Evolutionary conservation across 2,329 filamentous ascomycete genomes (phyloP), one percentile per base, ranked within the genome.

Genomic region (Aspergillus texensis): DNA sequence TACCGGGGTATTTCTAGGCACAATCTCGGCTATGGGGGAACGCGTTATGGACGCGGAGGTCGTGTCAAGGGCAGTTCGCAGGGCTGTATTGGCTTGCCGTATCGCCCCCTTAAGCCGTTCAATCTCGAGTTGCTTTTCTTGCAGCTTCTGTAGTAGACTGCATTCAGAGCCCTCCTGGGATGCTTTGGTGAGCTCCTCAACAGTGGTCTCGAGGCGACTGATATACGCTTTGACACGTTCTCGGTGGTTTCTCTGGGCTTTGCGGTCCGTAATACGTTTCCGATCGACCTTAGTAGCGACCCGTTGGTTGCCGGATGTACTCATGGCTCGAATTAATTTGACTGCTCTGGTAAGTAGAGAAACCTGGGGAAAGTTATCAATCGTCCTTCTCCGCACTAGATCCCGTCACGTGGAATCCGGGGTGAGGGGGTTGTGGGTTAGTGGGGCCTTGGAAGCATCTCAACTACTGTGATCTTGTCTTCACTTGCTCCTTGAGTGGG

Each of bases 171-270:
- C 39, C 6, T 19, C 16, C 39, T 41, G 39, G 39, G 39, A 41
- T 14, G 19, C 39, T 1, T 41, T n/a, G 16, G 39, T 41, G 10
- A 41, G 39, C 39, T 41, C 39, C 3, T 41, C 39, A n/a, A 41
- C 39, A n/a, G 39, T 41, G 3, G 39, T 62, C 57, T 65, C 63
- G 16, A 65, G 53, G 8, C 54, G 63, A 8, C 60, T 46, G 58
- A 63, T 65, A 39, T 65, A 59, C 8, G 60, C 43, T 48, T 65
- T 65, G 43, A 65, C 60, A 43, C 63, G 63, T 41, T 65, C 63
- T 30, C 63, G 63, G 41, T 61, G 60, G 26, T 65, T 61, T 21
- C 63, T 53, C 48, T 65, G 63, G 36, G 63, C 63, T 57, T 59
- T 59, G 53, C 63, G 63, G 48, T 65, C 63, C 26, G 63, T 65